phyloP scores from a whole-genome alignment of 2,329 filamentous ascomycete species.

The Pseudopyrenochaeta lycopersici region DNA sequence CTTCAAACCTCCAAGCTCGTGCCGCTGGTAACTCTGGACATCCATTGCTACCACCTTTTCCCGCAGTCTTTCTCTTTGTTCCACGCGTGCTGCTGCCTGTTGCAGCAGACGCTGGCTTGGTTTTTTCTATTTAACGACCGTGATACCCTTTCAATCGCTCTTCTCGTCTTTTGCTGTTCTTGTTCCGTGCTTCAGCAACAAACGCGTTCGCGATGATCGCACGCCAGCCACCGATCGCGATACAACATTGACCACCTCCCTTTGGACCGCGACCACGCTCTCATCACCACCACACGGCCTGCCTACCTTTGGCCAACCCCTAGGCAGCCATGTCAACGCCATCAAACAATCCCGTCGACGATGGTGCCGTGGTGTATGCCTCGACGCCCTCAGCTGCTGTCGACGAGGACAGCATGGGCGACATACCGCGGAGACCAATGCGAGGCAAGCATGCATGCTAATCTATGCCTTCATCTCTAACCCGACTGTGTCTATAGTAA shows the following conservation, averaged over 20 bases:
- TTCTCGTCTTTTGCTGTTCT: conserved; percentile 10
- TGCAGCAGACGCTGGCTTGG: conserved; percentile 1
- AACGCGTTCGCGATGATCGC: conserved; percentile 48
- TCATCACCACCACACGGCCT: conserved; percentile 23
- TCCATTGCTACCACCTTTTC: conserved; percentile 14
- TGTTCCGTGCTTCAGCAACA: conserved; percentile 26
- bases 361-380: conserved; percentile 32
- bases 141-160: conserved; percentile 14
- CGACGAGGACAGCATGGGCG: conserved; percentile 36
- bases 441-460: conserved; percentile 50
- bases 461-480: conserved; percentile 24
- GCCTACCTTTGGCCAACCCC: conserved; percentile 20
- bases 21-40: conserved; percentile 28
- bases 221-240: conserved; percentile 47
- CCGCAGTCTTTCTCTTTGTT: conserved; percentile 19
- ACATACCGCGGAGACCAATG: conserved; percentile 55
- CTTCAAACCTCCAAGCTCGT: conserved; percentile 30
- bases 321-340: conserved; percentile 47
- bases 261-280: conserved; percentile 27
- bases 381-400: conserved; percentile 27
- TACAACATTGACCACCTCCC: conserved; percentile 37
- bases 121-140: conserved; percentile 5
- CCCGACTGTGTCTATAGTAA: conserved; percentile 67
- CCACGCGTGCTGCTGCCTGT: conserved; percentile 27
- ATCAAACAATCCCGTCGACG: conserved; percentile 28